Percentiles rank a stretch among this genome's conserved stretches.
phyloP scores from a whole-genome alignment of 1,284 basidiomycete species.

The Microbotryum intermedium region DNA sequence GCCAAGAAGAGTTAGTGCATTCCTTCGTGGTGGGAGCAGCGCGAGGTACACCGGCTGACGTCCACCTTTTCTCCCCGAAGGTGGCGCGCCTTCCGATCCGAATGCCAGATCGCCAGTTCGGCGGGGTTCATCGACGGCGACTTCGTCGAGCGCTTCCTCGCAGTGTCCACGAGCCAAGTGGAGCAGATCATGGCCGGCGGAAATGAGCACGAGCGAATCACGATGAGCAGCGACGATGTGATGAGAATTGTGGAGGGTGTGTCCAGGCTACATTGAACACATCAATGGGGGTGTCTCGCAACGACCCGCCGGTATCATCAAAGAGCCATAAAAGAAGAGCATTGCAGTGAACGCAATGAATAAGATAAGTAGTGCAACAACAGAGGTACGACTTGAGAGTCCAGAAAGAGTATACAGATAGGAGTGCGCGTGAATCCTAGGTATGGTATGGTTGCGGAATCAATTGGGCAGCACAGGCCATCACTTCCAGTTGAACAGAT shows the following conservation, averaged over 20 bases:
- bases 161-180: constrained; percentile 12
- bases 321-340: too few relatives aligned
- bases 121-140: constrained; percentile 82
- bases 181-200: constrained; percentile 24
- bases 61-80: constrained; percentile 39
- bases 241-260: constrained; percentile 27
- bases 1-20: constrained; percentile 55
- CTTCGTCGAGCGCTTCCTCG: constrained; percentile 43
- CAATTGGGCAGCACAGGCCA: background rate
- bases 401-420: too few relatives aligned
- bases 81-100: constrained; percentile 54
- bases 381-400: too few relatives aligned
- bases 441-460: too few relatives aligned
- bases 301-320: too few relatives aligned
- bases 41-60: background rate
- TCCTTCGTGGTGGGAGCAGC: background rate
- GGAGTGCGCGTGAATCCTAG: too few relatives aligned
- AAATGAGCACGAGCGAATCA: constrained; percentile 25
- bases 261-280: constrained; percentile 22
- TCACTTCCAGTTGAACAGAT: constrained; percentile 14
- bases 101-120: constrained; percentile 40
- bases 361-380: too few relatives aligned
- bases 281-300: too few relatives aligned
- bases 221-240: constrained; percentile 12
- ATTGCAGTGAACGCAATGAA: too few relatives aligned